Evolutionary conservation across 441 rosid genomes (phyloP).

Genomic region (Mallotus japonicus): DNA sequence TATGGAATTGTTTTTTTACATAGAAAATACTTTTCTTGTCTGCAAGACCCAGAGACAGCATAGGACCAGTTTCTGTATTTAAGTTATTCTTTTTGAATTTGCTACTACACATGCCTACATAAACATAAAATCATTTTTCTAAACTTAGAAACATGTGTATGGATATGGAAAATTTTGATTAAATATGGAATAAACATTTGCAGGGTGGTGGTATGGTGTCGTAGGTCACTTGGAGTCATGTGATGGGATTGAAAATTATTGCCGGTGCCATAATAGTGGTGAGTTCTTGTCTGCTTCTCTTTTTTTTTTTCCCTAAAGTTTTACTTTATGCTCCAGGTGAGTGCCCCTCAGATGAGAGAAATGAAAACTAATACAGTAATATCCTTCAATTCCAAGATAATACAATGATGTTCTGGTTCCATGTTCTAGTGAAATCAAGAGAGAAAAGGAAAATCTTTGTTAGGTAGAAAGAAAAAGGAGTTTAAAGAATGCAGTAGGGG

Average conservation of each 20-base stretch:
- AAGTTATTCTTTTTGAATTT: slow-evolving; percentile 1
- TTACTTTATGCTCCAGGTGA: slow-evolving; percentile 14
- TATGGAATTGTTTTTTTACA: background rate
- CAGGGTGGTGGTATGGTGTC: slow-evolving; percentile 98
- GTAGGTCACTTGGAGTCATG: slow-evolving; percentile 90
- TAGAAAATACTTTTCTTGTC: slow-evolving; percentile 8
- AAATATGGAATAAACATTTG: slow-evolving; percentile 23
- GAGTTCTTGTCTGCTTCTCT: slow-evolving; percentile 29
- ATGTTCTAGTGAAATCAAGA: background rate
- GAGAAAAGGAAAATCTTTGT: background rate
- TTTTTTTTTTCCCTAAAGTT: background rate
- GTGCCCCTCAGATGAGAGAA: slow-evolving; percentile 18
- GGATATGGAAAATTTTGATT: background rate
- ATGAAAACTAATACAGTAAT: background rate
- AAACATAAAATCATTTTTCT: background rate
- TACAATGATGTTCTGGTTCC: background rate
- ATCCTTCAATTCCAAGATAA: background rate
- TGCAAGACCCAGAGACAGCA: slow-evolving; percentile 18
- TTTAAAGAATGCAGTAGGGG: background rate
- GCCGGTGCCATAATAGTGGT: slow-evolving; percentile 68
- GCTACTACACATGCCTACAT: slow-evolving; percentile 3
- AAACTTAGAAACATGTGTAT: background rate
- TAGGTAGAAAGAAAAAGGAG: slow-evolving; percentile 6
- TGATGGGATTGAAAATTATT: slow-evolving; percentile 62
- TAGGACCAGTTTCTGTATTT: slow-evolving; percentile 6